phyloP scores from a whole-genome alignment of 2,329 filamentous ascomycete genomes.

The Fusarium sp. region DNA sequence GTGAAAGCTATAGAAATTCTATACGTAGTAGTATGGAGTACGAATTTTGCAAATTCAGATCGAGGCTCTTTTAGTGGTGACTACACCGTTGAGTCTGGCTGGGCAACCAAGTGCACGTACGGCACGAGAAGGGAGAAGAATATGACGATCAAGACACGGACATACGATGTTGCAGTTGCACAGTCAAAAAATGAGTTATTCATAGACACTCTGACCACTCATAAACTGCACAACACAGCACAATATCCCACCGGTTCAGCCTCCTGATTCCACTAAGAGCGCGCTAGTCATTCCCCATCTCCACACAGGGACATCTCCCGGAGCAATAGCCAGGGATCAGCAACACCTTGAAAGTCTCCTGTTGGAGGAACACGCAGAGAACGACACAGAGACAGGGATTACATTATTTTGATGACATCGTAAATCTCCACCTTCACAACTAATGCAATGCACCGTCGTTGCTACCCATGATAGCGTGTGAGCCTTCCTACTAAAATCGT shows the following conservation, averaged over 20 bases:
- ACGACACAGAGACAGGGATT: not conserved
- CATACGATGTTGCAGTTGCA: conserved; percentile 7
- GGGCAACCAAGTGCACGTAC: conserved; percentile 7
- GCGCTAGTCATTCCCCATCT: conserved; percentile 7
- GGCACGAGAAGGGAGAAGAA: not conserved
- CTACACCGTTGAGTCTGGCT: not conserved
- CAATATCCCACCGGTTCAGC: conserved; percentile 12
- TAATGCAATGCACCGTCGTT: conserved; percentile 33
- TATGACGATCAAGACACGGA: not conserved
- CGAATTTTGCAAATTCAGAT: no score
- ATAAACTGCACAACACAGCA: conserved; percentile 5
- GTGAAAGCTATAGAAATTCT: no score
- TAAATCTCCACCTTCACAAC: conserved; percentile 7
- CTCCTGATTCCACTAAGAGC: conserved; percentile 13
- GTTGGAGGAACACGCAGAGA: conserved; percentile 10
- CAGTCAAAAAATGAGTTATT: not conserved
- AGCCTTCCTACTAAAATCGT: not conserved
- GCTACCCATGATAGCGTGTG: conserved; percentile 3
- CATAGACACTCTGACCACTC: not conserved
- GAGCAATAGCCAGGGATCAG: not conserved
- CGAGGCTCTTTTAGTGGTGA: not conserved
- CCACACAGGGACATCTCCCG: conserved; percentile 25
- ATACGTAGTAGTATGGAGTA: no score
- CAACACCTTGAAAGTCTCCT: conserved; percentile 2
- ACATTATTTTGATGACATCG: not conserved